These are phyloP conservation scores for Beauveria sp. DNA, from an alignment of 2,329 filamentous ascomycete species.

Conservation along the genomic window DNA sequence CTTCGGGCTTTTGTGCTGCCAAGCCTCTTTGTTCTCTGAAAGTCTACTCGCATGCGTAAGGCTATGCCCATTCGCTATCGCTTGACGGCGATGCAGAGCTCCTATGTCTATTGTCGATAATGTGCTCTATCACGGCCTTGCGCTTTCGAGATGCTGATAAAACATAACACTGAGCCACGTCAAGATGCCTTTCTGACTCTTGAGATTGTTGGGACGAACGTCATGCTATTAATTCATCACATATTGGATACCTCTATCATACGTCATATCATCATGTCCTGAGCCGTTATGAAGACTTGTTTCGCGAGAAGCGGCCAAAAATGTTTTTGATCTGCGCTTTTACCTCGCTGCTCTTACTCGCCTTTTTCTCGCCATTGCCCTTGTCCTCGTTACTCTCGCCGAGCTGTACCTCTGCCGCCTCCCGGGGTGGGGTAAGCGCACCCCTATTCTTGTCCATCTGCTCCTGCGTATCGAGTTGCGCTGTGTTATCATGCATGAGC, in stretches of 20 bases:
- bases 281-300: background rate
- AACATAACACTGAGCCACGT: no score
- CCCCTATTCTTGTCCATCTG: slow-evolving; percentile 21
- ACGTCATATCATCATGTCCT: background rate
- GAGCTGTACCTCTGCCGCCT: background rate
- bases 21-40: background rate
- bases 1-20: background rate
- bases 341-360: slow-evolving; percentile 1
- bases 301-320: slow-evolving; percentile 5
- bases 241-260: background rate
- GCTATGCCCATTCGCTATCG: background rate
- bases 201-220: no score
- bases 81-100: background rate
- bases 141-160: no score
- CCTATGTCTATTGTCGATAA: background rate
- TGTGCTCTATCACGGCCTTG: no score
- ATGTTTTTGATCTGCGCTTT: slow-evolving; percentile 11
- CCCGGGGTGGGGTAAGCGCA: slow-evolving; percentile 10
- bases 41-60: slow-evolving; percentile 5
- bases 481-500: slow-evolving; percentile 48
- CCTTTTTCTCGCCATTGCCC: background rate
- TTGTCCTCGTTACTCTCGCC: background rate
- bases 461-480: slow-evolving; percentile 37
- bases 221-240: no score
- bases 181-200: no score